A percentile compares a stretch with the other conserved stretches of the same genome.
Conservation (phyloP, 1,284 basidiomycete species). For the Ceratobasidium sp. region DNA sequence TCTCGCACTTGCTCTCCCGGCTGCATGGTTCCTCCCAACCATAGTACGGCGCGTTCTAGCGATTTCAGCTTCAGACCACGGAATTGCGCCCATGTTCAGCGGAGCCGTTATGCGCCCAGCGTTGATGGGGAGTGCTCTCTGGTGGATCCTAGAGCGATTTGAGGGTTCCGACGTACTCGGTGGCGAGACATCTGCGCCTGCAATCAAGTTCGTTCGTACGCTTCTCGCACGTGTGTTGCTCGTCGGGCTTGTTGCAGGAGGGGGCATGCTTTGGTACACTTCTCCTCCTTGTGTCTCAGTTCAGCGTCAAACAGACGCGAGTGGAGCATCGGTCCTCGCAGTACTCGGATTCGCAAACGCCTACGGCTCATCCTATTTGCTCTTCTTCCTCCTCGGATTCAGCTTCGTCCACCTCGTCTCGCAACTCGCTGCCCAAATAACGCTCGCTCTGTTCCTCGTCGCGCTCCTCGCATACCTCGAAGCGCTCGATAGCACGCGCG, state of each 20-base stretch:
- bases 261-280: slow-evolving; percentile 73
- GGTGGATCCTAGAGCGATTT: slow-evolving; percentile 84
- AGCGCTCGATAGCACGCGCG: slow-evolving; percentile 79
- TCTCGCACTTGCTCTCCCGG: slow-evolving; percentile 65
- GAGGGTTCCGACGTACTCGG: slow-evolving; percentile 57
- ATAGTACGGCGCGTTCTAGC: slow-evolving; percentile 68
- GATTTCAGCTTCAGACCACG: slow-evolving; percentile 78
- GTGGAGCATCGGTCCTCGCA: slow-evolving; percentile 56
- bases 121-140: slow-evolving; percentile 67
- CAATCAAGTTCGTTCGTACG: slow-evolving; percentile 66
- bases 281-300: slow-evolving; percentile 79
- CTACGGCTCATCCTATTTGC: slow-evolving; percentile 85
- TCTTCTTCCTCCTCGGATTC: slow-evolving; percentile 79
- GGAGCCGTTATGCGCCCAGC: slow-evolving; percentile 67
- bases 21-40: slow-evolving; percentile 68
- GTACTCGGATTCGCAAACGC: slow-evolving; percentile 91
- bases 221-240: slow-evolving; percentile 70
- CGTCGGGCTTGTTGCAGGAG: slow-evolving; percentile 62
- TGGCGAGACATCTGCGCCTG: slow-evolving; percentile 47
- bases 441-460: slow-evolving; percentile 70
- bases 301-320: slow-evolving; percentile 42
- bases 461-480: slow-evolving; percentile 80
- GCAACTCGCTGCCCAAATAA: slow-evolving; percentile 85
- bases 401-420: slow-evolving; percentile 70
- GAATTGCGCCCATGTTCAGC: slow-evolving; percentile 73